Base-by-base conservation (phyloP, 345 rosid species). In the Lepidium aucheri region DNA sequence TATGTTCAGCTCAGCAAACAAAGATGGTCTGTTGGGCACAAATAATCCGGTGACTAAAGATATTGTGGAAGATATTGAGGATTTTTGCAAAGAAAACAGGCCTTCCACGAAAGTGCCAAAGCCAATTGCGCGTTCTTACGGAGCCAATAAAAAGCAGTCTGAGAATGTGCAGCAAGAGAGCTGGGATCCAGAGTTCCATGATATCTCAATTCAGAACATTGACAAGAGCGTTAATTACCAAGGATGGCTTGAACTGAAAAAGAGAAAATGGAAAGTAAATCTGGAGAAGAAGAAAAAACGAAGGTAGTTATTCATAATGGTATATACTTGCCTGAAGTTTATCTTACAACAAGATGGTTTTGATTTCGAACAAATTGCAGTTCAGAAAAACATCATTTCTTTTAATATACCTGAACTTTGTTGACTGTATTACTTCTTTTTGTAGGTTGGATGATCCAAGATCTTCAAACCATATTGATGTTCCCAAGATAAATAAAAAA, bases 231-330 rank as follows among this genome's bases (percentile, higher is more conserved):
- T 77, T 28, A 94, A 90, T 73, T 93, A 90, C 79, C 91, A 77
- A 52, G 96, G 98, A 63, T 93, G 98, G 98, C 98, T 93, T 83
- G 90, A 86, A 73, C 28, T 61, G 65, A 90, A 84, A 80, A 93
- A 93, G 77, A 81, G 98, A 78, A 93, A 85, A 75, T 93, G 98
- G 97, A 90, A 77, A 77, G 84, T 74, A 45, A 70, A 49, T 60
- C 65, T 86, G 42, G 86, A 79, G 63, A 76, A 61, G 79, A 85
- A 81, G 80, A 93, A 93, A 82, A 88, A 74, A 67, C 85, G 75
- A 84, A 93, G 96, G 98, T 89, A 74, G 9, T 26, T 49, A 63
- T 69, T 35, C 36, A 20, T 30, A 18, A 66, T 42, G 30, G 13
- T 53, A 40, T 43, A 13, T 38, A 50, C 66, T 33, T 9, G 46